Base-by-base conservation (phyloP, 2,329 filamentous ascomycete genomes). In the Talaromyces sp. region DNA sequence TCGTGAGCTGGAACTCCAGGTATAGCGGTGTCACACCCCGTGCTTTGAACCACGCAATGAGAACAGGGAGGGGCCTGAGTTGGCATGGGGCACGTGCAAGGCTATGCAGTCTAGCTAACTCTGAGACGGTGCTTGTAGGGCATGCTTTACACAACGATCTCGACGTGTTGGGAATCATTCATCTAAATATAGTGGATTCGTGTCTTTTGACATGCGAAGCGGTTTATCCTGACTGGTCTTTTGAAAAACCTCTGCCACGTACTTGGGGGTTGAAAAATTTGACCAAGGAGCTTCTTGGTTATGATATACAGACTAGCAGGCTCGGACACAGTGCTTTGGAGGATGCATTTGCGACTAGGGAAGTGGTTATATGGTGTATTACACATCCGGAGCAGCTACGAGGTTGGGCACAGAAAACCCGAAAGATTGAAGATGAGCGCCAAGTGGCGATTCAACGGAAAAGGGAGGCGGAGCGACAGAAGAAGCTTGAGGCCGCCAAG, bases 271-370 rank as follows among this genome's bases (percentile, higher is more conserved):
- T 81, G 40, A 73, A 75, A 50, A 59, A 32, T 0, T 62, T 79
- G 14, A 63, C 67, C 20, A 54, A 58, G 14, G 67, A 70, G 3
- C 60, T 79, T 6, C 56, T 79, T 3, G 59, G 62, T 2, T 56
- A 73, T 10, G 52, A 56, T 1, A 75, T 81, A 14, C 75, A 71
- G 22, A 58, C 48, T 19, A 58, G 64, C 2, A 60, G 54, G 9
- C 61, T 58, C 2, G 76, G 79, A 1, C 80, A 82, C 45, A 74
- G 79, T 62, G 75, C 74, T 42, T 57, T 82, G 4, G 78, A 82
- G 59, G 77, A 82, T 65, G 75, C 79, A 0, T 70, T 79, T 30
- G 80, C 80, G 0, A 70, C 75, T 0, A 72, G 80, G 7, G 79
- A 82, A 60, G 59, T 83, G 42, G 70, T 75, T 4, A 62, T 83